Conservation (phyloP, 2,329 filamentous ascomycete genomes). For the Calonectria fujianensis region DNA sequence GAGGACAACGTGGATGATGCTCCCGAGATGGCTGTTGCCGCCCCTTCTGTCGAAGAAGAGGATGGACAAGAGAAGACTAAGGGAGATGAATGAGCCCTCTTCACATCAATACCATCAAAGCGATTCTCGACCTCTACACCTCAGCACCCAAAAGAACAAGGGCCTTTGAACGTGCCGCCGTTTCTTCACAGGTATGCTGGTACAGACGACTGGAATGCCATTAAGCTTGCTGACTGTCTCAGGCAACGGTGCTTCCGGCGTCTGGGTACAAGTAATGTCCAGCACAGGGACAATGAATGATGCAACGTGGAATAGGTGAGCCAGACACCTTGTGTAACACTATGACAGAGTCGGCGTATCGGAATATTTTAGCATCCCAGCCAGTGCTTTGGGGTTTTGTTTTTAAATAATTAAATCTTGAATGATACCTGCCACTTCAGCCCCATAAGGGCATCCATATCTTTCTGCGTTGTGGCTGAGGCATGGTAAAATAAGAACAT, state of each 20-base stretch:
- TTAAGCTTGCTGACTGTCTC: slow-evolving; percentile 18
- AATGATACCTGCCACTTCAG: neutral
- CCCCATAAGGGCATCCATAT: neutral
- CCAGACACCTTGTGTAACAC: slow-evolving; percentile 48
- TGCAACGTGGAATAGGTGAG: slow-evolving; percentile 45
- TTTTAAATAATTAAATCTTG: neutral
- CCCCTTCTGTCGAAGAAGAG: slow-evolving; percentile 28
- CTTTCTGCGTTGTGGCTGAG: neutral
- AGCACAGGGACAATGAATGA: neutral
- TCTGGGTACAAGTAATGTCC: neutral
- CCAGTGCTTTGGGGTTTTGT: slow-evolving; percentile 4
- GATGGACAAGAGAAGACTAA: slow-evolving; percentile 30
- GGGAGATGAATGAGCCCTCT: slow-evolving; percentile 37
- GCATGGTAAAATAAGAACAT: neutral
- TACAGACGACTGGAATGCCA: slow-evolving; percentile 3
- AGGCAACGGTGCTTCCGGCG: slow-evolving; percentile 4
- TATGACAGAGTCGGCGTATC: slow-evolving; percentile 43
- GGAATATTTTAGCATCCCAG: slow-evolving; percentile 34
- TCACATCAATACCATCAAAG: neutral
- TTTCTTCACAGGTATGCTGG: slow-evolving; percentile 15
- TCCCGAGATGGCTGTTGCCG: slow-evolving; percentile 45
- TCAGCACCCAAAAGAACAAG: neutral
- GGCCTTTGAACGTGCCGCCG: neutral
- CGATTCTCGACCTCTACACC: neutral
- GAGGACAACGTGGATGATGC: slow-evolving; percentile 35